Evolutionary conservation across 768 basidiomycete genomes (phyloP), one percentile per base, ranked within the genome.

Genomic region (Hebeloma cylindrosporum): DNA sequence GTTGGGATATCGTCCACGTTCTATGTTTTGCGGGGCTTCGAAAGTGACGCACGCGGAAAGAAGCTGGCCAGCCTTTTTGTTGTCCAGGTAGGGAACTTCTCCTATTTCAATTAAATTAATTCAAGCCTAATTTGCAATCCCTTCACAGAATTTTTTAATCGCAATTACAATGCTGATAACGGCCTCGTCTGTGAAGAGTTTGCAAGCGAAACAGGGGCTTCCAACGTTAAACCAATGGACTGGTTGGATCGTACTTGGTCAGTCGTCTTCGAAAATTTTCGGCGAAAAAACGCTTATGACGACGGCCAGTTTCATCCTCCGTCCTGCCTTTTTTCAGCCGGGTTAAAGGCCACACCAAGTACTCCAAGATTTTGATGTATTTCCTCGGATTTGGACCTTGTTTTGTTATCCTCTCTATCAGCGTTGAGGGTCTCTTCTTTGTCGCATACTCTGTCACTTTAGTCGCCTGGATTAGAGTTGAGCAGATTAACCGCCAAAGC

Each of bases 381-480:
- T 87, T 87, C 60, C 74, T 89, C 33, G 79, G 81, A 5, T 86
- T 91, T 49, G 77, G 79, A 0, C 82, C 83, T 3, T 83, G 81
- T 55, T 93, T 92, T 48, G 73, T 90, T 26, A 73, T 90, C 27
- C 73, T 93, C 13, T 88, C 90, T 2, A 87, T 92, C 60, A 85
- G 85, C 46, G 79, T 84, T 17, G 91, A 93, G 57, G 85, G 83
- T 0, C 69, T 91, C 10, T 93, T 93, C 63, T 91, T 83, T 54
- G 68, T 78, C n/a, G 72, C 79, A 9, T 92, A 84, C 57, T 78
- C 79, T 0, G 66, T 66, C 14, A 80, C 81, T 4, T 62, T 93
- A 25, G 62, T 77, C 13, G 52, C 77, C 2, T 93, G 91, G 91
- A 73, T 85, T 30, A 69, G 76, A 7, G 71, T 86, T 5, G 90